Evolutionary conservation across 148 eudicot species (phyloP).

Genomic region (Agrostemma githago): DNA sequence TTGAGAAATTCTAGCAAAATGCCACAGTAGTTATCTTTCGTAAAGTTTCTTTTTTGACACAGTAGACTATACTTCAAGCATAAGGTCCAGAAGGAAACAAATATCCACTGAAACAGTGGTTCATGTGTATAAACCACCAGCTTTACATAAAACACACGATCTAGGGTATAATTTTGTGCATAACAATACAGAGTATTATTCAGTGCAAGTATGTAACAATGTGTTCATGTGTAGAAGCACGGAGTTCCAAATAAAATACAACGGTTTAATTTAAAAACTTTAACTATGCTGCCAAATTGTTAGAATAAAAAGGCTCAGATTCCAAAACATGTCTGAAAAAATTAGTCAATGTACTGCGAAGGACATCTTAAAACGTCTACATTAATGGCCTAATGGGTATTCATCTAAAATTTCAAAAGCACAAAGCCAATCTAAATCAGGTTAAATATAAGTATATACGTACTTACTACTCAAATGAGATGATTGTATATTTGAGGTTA

Average conservation of each 20-base stretch:
- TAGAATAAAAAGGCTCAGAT: background rate
- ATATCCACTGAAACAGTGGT: background rate
- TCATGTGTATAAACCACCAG: background rate
- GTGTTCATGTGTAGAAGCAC: background rate
- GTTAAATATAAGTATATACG: too few relatives aligned
- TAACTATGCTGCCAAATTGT: background rate
- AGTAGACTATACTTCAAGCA: background rate
- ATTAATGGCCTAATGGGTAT: background rate
- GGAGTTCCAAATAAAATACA: too few relatives aligned
- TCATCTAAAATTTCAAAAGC: background rate
- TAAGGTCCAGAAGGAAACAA: background rate
- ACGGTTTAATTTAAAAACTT: background rate
- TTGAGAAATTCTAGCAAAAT: constrained; percentile 11
- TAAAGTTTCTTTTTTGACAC: background rate
- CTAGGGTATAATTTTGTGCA: background rate
- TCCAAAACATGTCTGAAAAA: background rate
- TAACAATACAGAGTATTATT: too few relatives aligned
- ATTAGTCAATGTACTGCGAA: background rate
- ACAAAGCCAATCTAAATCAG: background rate
- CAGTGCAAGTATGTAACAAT: too few relatives aligned
- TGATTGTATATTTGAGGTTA: background rate
- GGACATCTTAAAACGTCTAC: background rate
- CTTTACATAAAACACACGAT: background rate
- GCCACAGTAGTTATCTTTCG: background rate
- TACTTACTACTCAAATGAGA: too few relatives aligned